Base-by-base conservation (phyloP, 2,329 filamentous ascomycete species). In the Colletotrichum melonis region DNA sequence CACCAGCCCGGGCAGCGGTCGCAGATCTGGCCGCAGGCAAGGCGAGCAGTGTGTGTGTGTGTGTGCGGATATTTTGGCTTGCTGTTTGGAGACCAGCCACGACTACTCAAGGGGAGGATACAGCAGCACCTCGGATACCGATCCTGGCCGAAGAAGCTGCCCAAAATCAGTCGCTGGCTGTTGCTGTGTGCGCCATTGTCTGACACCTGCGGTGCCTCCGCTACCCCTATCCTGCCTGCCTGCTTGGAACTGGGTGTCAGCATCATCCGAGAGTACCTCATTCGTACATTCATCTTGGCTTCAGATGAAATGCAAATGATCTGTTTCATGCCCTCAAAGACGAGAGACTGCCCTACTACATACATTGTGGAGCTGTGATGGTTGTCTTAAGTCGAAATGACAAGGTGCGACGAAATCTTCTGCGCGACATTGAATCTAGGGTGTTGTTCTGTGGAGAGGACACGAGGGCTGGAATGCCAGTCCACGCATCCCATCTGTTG, bases 1-100 rank as follows among this genome's bases (percentile, higher is more conserved):
- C 72, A 69, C 73, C 70, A 69, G 62, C 64, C 73, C 71, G 73
- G 73, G 71, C 67, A 58, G 70, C 38, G 74, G 74, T 71, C 67
- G 74, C 74, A 75, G 74, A 74, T 64, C 58, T 74, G 74, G 74
- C 74, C 74, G 71, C 74, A 75, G 67, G 22, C 71, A 66, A 28
- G 63, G 56, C 65, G 35, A 65, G 24, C 57, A 42, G 38, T 66
- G 60, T 56, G 65, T 69, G n/a, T 26, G 46, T 32, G 63, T 55
- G n/a, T 56, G n/a, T 49, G 42, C 16, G 38, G 8, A 19, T 49
- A 42, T 42, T 14, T n/a, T 54, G 46, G 7, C 60, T 54, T 26
- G 46, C 19, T 35, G 28, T n/a, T 63, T 35, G 28, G 12, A 35
- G 42, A 12, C 7, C 46, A 24, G 28, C 46, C 60, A n/a, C 30